These are phyloP conservation scores for Coelastrella sp. DNA, from an alignment of 139 green algal species.

Conservation along the genomic window DNA sequence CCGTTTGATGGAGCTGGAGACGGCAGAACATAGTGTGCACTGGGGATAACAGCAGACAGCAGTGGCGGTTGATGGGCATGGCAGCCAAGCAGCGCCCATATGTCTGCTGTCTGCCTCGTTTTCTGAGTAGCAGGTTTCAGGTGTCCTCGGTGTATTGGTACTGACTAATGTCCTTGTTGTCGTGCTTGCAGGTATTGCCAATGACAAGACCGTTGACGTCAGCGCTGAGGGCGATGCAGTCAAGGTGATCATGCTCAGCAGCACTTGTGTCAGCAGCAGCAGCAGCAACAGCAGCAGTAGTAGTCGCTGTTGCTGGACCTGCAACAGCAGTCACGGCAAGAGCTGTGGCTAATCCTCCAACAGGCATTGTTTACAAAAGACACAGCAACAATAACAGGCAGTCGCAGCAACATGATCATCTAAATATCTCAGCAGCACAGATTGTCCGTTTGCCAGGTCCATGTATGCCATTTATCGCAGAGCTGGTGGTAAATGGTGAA, in stretches of 20 bases:
- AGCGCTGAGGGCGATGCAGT: conserved; percentile 46
- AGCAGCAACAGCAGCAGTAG: background rate
- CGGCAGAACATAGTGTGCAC: too few relatives aligned
- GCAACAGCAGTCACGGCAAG: background rate
- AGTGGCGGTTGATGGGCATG: background rate
- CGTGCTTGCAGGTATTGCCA: conserved; percentile 64
- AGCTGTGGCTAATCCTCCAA: background rate
- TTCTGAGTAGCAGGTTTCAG: background rate
- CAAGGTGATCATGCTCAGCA: conserved; percentile 14
- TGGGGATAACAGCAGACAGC: background rate
- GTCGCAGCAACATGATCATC: background rate
- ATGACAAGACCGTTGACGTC: conserved; percentile 70
- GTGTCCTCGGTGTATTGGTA: background rate
- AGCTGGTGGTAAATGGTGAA: background rate
- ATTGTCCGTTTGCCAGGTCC: too few relatives aligned
- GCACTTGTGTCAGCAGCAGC: background rate
- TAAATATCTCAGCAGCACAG: background rate
- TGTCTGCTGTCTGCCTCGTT: background rate
- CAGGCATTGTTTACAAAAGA: background rate
- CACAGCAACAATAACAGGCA: background rate
- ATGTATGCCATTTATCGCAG: background rate
- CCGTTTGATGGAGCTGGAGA: too few relatives aligned
- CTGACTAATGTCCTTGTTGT: background rate
- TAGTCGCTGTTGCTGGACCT: background rate
- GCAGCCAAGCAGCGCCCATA: background rate